Percentiles rank a stretch among this genome's conserved stretches.
Evolutionary conservation across 108 stramenopile genomes (phyloP).

Genomic region (Epithemia pelagica): DNA sequence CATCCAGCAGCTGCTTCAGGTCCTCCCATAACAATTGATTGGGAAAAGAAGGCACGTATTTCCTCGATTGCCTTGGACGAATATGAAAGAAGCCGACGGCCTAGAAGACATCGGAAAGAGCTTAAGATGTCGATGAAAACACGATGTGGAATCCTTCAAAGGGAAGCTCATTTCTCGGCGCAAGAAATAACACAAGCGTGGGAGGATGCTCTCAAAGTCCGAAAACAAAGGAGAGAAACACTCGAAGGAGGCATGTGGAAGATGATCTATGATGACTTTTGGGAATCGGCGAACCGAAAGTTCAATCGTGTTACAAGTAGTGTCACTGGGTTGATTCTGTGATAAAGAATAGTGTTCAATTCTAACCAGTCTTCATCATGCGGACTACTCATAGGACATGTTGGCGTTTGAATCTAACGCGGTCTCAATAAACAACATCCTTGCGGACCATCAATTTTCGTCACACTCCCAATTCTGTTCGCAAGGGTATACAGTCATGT

Average conservation of each 20-base stretch:
- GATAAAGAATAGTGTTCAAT: too few species aligned
- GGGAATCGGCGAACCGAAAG: constrained; percentile 47
- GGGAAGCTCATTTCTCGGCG: constrained; percentile 32
- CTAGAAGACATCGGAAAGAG: constrained; percentile 34
- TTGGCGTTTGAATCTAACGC: too few species aligned
- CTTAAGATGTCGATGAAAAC: constrained; percentile 30
- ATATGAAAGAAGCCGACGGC: constrained; percentile 40
- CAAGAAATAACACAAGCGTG: constrained; percentile 46
- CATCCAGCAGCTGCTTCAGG: constrained; percentile 50
- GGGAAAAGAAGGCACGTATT: constrained; percentile 10
- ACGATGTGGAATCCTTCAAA: constrained; percentile 39
- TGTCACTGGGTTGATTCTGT: not conserved
- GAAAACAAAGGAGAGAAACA: constrained; percentile 43
- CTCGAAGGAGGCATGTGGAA: constrained; percentile 24
- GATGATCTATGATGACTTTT: constrained; percentile 43
- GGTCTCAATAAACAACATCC: too few species aligned
- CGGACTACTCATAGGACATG: too few species aligned
- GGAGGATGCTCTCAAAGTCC: constrained; percentile 33
- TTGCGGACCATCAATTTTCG: too few species aligned
- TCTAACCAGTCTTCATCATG: too few species aligned
- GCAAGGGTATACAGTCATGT: too few species aligned
- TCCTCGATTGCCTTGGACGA: constrained; percentile 22
- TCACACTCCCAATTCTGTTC: too few species aligned
- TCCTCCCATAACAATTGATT: constrained; percentile 50
- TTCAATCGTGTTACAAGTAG: constrained; percentile 6